These are phyloP conservation scores for Trametes coccinea DNA, from an alignment of 768 basidiomycete genomes.

Conservation along the genomic window DNA sequence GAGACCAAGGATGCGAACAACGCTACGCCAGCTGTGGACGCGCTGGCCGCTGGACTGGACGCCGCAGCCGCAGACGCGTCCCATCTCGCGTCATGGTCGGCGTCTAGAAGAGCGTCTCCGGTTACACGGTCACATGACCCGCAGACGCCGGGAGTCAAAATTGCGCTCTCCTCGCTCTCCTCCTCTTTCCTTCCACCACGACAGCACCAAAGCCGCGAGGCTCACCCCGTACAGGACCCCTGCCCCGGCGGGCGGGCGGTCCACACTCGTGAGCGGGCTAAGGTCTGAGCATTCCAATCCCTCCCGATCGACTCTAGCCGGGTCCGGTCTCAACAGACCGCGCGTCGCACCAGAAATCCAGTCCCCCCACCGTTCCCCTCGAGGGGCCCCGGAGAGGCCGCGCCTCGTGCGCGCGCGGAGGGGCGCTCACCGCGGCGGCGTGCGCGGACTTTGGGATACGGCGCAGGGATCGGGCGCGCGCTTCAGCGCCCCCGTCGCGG, in stretches of 20 bases:
- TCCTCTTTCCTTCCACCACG: conserved; percentile 18
- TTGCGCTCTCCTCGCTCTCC: conserved; percentile 5
- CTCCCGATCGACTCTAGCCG: conserved; percentile 64
- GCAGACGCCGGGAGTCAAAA: background rate
- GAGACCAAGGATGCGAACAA: background rate
- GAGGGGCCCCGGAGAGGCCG: conserved; percentile 42
- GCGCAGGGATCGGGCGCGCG: conserved; percentile 22
- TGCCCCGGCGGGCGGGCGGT: conserved; percentile 8
- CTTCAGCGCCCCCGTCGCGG: conserved; percentile 15
- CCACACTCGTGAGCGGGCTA: conserved; percentile 69
- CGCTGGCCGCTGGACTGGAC: too few species aligned
- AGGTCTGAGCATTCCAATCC: conserved; percentile 78
- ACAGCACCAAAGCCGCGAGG: conserved; percentile 66
- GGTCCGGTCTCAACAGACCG: conserved; percentile 55
- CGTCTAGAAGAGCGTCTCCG: background rate
- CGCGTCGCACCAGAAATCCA: conserved; percentile 69
- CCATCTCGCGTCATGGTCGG: background rate
- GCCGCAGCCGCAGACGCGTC: background rate
- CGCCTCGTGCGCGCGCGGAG: conserved; percentile 29
- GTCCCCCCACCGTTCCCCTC: conserved; percentile 32
- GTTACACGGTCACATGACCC: conserved; percentile 7
- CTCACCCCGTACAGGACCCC: conserved; percentile 57
- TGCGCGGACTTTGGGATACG: conserved; percentile 25
- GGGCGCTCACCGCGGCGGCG: conserved; percentile 7
- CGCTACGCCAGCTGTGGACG: background rate